Evolutionary conservation across 2,329 filamentous ascomycete genomes (phyloP), one percentile per base, ranked within the genome.

Genomic region (Lachnellula occidentalis): DNA sequence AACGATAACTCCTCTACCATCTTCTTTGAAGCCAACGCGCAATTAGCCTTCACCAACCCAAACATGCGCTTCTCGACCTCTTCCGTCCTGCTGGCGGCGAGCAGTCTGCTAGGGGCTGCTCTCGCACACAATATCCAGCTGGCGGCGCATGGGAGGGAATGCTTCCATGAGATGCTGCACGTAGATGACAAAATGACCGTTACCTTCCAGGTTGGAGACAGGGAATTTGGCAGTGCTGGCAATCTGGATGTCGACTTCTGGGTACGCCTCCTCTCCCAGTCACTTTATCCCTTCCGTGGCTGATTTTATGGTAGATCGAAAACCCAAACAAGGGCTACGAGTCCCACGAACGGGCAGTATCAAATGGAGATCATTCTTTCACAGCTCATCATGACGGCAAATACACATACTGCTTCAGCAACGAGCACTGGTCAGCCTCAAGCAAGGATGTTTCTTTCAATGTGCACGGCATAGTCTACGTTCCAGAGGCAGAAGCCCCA

Each of bases 361-460:
- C 92, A 59, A 92, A 88, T 66, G 94, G 94, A 70, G 92, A 97
- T 74, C 90, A 95, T 77, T 89, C 89, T 55, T 97, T 99, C 75
- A 87, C 85, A 39, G 92, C 94, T 50, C 78, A 80, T 65, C 76
- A 85, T 69, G 92, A 99, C 72, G 94, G 94, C 62, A 91, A 88
- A 75, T 96, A 88, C 77, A 78, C 82, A 55, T 99, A 99, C 83
- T 99, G 94, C 83, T 99, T 99, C 77, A 95, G 94, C 75, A 99
- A 99, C 75, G 92, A 97, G 78, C 87, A 94, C 73, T 99, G 92
- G 91, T 89, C 90, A 56, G 91, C 92, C 56, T 90, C 90, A 73
- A 95, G 85, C 71, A 99, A 99, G 76, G 94, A 99, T 73, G 92
- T 99, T 51, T 95, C 90, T 54, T 99, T 99, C 83, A 99, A 99